A percentile compares a stretch with the other conserved stretches of the same genome.
phyloP scores from a whole-genome alignment of 2,329 filamentous ascomycete species.

The Grosmannia penicillata region DNA sequence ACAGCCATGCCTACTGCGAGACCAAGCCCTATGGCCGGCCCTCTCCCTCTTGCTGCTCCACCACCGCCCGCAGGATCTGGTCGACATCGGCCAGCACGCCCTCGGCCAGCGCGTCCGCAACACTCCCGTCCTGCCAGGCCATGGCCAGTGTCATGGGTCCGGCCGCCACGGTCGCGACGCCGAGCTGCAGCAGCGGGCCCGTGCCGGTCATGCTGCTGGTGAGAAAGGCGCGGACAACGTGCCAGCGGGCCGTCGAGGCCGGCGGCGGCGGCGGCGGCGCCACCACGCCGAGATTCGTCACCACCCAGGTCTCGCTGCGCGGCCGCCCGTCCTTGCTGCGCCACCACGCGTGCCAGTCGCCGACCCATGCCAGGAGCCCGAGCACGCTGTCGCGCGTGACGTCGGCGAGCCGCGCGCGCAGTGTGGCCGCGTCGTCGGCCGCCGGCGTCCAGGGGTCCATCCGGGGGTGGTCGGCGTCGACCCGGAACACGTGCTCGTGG shows the following conservation, averaged over 20 bases:
- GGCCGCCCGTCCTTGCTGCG: conserved; percentile 24
- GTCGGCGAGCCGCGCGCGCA: conserved; percentile 17
- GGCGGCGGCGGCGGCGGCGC: conserved; percentile 2
- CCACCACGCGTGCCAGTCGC: conserved; percentile 28
- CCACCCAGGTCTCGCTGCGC: conserved; percentile 30
- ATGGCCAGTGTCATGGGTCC: conserved; percentile 26
- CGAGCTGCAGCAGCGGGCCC: conserved; percentile 28
- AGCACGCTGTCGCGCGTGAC: conserved; percentile 28
- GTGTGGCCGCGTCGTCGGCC: conserved; percentile 20
- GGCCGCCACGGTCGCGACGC: conserved; percentile 28
- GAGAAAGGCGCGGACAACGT: conserved; percentile 30
- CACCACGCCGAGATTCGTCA: conserved; percentile 38
- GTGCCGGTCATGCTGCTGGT: conserved; percentile 30
- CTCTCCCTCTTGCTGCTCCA: too few species aligned
- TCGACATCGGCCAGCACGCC: conserved; percentile 23
- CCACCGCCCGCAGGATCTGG: conserved; percentile 10
- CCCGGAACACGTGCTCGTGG: conserved; percentile 17
- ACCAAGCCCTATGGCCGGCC: too few species aligned
- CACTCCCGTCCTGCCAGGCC: conserved; percentile 31
- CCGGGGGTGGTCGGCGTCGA: conserved; percentile 10
- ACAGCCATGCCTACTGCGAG: too few species aligned
- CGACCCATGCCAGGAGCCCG: conserved; percentile 25
- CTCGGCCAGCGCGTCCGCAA: conserved; percentile 23
- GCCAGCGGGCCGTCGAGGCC: conserved; percentile 14
- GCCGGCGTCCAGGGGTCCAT: conserved; percentile 25